These are phyloP conservation scores for Grosmannia serpens DNA, from an alignment of 2,329 filamentous ascomycete genomes.

Conservation along the genomic window DNA sequence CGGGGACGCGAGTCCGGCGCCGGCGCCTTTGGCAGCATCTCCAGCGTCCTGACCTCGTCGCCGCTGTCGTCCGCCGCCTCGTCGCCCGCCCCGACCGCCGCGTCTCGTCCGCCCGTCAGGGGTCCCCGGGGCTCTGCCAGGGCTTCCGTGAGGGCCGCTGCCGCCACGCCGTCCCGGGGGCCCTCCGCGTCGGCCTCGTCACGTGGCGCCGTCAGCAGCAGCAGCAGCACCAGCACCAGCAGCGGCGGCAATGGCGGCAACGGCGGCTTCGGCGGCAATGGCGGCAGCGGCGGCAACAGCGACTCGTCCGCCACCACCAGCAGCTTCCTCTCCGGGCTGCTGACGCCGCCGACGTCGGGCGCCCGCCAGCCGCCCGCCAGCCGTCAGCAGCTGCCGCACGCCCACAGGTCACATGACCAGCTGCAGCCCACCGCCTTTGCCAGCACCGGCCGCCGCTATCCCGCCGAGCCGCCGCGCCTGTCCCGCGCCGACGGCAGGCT, in stretches of 20 bases:
- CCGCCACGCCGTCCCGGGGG: conserved; percentile 49
- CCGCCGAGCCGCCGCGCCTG: conserved; percentile 34
- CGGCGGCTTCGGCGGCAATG: conserved; percentile 20
- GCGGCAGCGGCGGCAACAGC: not conserved
- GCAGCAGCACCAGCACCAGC: not conserved
- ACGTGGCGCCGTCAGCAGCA: not conserved
- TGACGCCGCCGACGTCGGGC: conserved; percentile 79
- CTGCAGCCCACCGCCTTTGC: conserved; percentile 49
- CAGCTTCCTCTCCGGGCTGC: conserved; percentile 61
- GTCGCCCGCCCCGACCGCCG: conserved; percentile 7
- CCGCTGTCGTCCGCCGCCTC: conserved; percentile 1
- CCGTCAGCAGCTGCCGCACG: conserved; percentile 15
- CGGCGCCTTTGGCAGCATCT: conserved; percentile 30
- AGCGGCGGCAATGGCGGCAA: conserved; percentile 16
- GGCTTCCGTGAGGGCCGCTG: too few relatives aligned
- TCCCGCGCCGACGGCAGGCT: conserved; percentile 27
- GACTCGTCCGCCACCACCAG: conserved; percentile 15
- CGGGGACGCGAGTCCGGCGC: conserved; percentile 45
- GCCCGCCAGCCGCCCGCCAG: conserved; percentile 48
- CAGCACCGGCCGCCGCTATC: conserved; percentile 47
- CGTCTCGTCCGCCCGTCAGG: too few relatives aligned
- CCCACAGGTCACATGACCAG: not conserved
- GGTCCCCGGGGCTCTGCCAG: too few relatives aligned
- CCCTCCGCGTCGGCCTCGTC: conserved; percentile 34
- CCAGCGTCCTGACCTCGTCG: conserved; percentile 34